Conservation (phyloP, 805 yeast genomes). For the Pichia kluyveri region DNA sequence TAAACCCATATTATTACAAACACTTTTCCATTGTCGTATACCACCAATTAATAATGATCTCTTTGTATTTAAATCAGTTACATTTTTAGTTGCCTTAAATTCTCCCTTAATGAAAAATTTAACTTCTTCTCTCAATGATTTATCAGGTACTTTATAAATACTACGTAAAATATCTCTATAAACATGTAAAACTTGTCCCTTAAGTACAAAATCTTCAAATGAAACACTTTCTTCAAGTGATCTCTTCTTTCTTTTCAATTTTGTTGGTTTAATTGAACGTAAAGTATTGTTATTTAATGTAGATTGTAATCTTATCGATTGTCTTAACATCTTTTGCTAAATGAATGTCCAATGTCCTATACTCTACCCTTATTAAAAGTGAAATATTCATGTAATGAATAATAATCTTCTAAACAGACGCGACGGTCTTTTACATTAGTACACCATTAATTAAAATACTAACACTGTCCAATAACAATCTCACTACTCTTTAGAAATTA, state of each 20-base stretch:
- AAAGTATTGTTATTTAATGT: background rate
- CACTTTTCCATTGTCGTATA: constrained; percentile 24
- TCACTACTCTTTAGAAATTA: no score
- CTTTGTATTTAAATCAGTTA: constrained; percentile 19
- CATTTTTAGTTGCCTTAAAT: constrained; percentile 17
- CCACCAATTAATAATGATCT: constrained; percentile 26
- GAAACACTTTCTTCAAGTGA: constrained; percentile 6
- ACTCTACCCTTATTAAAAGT: background rate
- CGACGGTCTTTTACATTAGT: no score
- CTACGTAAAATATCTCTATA: constrained; percentile 26
- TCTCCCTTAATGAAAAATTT: constrained; percentile 24
- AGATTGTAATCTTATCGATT: background rate
- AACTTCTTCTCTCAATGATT: constrained; percentile 16
- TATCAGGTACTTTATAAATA: constrained; percentile 19
- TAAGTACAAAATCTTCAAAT: constrained; percentile 21
- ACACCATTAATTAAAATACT: no score
- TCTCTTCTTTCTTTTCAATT: constrained; percentile 1
- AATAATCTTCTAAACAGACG: no score
- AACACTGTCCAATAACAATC: no score
- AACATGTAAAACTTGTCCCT: constrained; percentile 19
- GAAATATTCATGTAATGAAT: no score
- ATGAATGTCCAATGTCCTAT: no score
- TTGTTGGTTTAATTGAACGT: background rate
- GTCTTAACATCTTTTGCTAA: no score
- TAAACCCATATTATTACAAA: constrained; percentile 21